phyloP scores from a whole-genome alignment of 352 stramenopile species.

The Globisporangium iwayamae region DNA sequence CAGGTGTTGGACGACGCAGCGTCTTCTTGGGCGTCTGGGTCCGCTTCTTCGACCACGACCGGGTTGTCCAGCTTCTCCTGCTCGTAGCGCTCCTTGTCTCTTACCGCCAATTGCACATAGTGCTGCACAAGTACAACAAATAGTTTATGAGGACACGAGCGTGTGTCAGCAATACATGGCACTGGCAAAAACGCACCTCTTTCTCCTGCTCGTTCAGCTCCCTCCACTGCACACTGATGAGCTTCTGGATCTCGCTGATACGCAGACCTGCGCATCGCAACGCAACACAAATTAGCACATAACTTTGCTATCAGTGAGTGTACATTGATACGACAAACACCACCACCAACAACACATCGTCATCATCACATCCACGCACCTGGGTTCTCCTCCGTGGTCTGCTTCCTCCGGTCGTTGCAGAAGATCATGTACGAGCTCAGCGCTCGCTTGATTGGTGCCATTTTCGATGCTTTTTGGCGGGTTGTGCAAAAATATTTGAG shows the following conservation, averaged over 20 bases:
- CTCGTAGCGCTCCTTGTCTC: conserved; percentile 87
- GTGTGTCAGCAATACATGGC: too few relatives aligned
- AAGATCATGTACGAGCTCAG: conserved; percentile 86
- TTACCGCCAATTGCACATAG: conserved; percentile 79
- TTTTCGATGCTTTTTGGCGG: conserved; percentile 16
- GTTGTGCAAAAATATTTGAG: not conserved
- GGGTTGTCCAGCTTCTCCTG: conserved; percentile 71
- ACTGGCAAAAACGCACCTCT: conserved; percentile 27
- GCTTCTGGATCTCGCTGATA: conserved; percentile 84
- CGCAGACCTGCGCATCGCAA: conserved; percentile 25
- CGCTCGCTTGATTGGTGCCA: conserved; percentile 77
- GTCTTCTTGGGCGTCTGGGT: conserved; percentile 34
- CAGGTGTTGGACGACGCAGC: conserved; percentile 30
- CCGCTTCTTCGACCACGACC: conserved; percentile 48
- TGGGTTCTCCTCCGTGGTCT: conserved; percentile 60
- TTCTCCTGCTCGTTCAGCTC: conserved; percentile 81
- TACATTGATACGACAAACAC: not conserved
- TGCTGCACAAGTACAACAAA: conserved; percentile 18
- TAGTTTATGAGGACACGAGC: not conserved
- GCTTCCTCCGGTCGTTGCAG: conserved; percentile 70
- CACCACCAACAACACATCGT: not conserved
- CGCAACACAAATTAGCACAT: not conserved
- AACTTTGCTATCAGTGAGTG: not conserved
- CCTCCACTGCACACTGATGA: conserved; percentile 90
- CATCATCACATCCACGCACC: conserved; percentile 18